Evolutionary conservation across 2,329 filamentous ascomycete genomes (phyloP).

Genomic region (Magnaporthiopsis incrustans): DNA sequence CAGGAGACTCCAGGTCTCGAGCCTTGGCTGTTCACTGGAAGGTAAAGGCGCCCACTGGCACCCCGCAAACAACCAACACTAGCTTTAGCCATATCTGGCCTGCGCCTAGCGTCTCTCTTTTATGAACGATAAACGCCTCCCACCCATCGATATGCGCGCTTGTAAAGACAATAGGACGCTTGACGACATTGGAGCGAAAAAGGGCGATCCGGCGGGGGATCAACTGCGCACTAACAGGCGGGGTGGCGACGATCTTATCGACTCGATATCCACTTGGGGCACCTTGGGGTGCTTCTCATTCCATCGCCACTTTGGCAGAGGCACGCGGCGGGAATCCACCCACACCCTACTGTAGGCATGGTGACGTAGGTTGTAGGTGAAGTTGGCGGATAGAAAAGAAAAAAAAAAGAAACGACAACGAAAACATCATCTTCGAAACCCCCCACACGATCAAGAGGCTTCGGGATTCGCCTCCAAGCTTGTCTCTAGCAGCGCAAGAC

Average conservation of each 20-base stretch:
- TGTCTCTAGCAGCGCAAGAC: too few relatives aligned
- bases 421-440: not conserved
- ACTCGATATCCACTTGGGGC: not conserved
- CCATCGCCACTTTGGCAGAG: not conserved
- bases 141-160: not conserved
- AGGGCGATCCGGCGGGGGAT: not conserved
- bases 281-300: not conserved
- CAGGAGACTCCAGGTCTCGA: not conserved
- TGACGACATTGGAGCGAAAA: not conserved
- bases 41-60: not conserved
- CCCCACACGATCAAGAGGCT: not conserved
- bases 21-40: not conserved
- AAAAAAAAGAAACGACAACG: too few relatives aligned
- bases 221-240: not conserved
- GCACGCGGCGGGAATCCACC: not conserved
- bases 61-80: not conserved
- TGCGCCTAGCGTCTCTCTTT: not conserved
- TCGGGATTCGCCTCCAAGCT: too few relatives aligned
- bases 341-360: not conserved
- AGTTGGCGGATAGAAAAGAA: not conserved
- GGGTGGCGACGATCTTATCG: not conserved
- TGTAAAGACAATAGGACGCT: not conserved
- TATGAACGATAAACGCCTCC: not conserved
- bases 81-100: too few relatives aligned
- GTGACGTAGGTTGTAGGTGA: not conserved